phyloP scores from a whole-genome alignment of 768 basidiomycete genomes.

The Leccinum obscurum region DNA sequence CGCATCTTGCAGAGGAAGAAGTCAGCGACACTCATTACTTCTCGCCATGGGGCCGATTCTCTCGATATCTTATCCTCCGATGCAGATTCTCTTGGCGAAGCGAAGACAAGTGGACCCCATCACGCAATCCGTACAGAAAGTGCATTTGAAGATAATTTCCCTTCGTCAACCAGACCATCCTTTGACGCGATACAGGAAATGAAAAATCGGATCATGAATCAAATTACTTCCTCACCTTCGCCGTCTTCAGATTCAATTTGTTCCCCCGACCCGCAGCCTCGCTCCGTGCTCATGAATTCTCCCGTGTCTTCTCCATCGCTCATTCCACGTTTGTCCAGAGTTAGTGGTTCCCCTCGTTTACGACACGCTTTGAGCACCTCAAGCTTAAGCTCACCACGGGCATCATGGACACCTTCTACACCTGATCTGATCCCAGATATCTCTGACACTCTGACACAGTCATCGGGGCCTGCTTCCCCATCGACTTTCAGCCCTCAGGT shows the following conservation, averaged over 20 bases:
- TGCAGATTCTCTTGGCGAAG: constrained; percentile 11
- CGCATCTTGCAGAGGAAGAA: constrained; percentile 25
- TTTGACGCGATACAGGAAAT: constrained; percentile 60
- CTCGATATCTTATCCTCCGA: constrained; percentile 5
- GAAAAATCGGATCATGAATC: constrained; percentile 55
- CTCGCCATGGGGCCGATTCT: constrained; percentile 7
- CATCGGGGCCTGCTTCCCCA: constrained; percentile 56
- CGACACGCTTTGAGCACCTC: constrained; percentile 31
- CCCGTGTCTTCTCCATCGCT: constrained; percentile 19
- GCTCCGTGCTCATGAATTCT: constrained; percentile 12
- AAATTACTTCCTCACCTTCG: constrained; percentile 27
- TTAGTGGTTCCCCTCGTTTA: constrained; percentile 27
- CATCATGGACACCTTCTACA: constrained; percentile 45
- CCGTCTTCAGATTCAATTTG: constrained; percentile 19
- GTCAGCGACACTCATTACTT: constrained; percentile 11
- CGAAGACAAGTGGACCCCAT: constrained; percentile 13
- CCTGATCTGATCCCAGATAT: constrained; percentile 62
- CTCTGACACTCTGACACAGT: constrained; percentile 59
- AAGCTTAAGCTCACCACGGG: constrained; percentile 27
- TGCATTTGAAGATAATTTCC: constrained; percentile 14
- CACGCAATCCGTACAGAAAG: constrained; percentile 10
- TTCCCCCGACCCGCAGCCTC: constrained; percentile 17
- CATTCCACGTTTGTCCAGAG: constrained; percentile 32
- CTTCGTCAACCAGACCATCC: constrained; percentile 32
- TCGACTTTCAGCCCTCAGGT: constrained; percentile 36